These are phyloP conservation scores for Fonsecaea multimorphosa DNA, from an alignment of 2,329 filamentous ascomycete genomes.

Conservation along the genomic window DNA sequence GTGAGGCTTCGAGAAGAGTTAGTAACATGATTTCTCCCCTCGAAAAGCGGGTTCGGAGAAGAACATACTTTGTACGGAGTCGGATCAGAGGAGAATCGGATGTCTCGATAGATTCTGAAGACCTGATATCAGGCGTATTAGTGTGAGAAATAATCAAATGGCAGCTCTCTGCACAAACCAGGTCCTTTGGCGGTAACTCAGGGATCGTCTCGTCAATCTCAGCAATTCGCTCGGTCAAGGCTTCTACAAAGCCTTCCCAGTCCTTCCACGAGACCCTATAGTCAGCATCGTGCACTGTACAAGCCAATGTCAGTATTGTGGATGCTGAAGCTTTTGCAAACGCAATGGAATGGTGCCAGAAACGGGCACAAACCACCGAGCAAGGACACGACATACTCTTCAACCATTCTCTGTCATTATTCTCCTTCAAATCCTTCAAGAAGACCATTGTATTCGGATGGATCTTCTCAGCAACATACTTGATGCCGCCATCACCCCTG, in stretches of 20 bases:
- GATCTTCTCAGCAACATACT: conserved; percentile 63
- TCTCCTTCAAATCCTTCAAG: conserved; percentile 62
- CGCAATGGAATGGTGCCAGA: not conserved
- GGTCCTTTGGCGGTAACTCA: conserved; percentile 82
- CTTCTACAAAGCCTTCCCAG: conserved; percentile 79
- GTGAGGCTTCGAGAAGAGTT: conserved; percentile 62
- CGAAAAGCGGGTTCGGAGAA: conserved; percentile 19
- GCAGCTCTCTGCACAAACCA: conserved; percentile 57
- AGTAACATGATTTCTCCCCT: conserved; percentile 38
- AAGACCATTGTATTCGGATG: conserved; percentile 70
- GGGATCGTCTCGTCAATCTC: conserved; percentile 81
- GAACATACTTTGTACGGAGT: conserved; percentile 81
- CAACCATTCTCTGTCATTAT: conserved; percentile 69
- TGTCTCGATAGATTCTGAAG: conserved; percentile 85
- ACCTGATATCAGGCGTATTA: conserved; percentile 53
- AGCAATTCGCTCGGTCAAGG: conserved; percentile 71
- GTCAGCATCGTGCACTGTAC: conserved; percentile 75
- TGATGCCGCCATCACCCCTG: conserved; percentile 63
- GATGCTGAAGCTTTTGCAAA: not conserved
- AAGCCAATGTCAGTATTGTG: conserved; percentile 1
- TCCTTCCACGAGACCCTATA: conserved; percentile 80
- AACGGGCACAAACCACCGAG: not conserved
- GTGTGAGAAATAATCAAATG: conserved; percentile 22
- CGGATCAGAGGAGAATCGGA: conserved; percentile 76
- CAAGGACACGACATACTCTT: conserved; percentile 57